A percentile compares a stretch with the other conserved stretches of the same genome.
These are phyloP conservation scores for Populus deltoides DNA, from an alignment of 345 rosid genomes.

Conservation along the genomic window DNA sequence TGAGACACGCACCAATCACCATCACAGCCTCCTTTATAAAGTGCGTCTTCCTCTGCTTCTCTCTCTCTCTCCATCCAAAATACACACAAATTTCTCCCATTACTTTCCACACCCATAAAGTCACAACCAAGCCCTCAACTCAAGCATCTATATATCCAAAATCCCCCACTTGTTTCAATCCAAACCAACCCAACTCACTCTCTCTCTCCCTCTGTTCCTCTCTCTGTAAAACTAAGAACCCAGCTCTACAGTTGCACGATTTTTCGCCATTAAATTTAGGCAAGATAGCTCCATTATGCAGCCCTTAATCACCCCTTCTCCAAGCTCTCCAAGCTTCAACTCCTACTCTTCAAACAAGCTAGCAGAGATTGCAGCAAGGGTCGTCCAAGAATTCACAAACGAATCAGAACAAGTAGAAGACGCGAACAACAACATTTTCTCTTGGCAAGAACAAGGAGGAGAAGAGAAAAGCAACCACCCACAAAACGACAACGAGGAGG, in stretches of 20 bases:
- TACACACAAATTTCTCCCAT: not conserved
- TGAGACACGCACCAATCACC: not conserved
- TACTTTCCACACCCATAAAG: not conserved
- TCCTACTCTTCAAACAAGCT: constrained; percentile 31
- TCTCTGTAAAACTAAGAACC: not conserved
- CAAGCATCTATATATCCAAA: not conserved
- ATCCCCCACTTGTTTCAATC: not conserved
- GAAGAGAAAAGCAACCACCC: not conserved
- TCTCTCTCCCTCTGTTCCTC: not conserved
- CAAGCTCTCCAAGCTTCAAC: constrained; percentile 35
- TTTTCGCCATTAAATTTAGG: not conserved
- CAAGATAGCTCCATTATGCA: constrained; percentile 6
- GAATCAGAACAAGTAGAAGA: not conserved
- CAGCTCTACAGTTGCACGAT: not conserved
- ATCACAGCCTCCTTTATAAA: not conserved
- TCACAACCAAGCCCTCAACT: not conserved
- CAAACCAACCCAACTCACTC: too few species aligned
- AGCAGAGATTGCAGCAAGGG: constrained; percentile 38
- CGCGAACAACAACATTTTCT: not conserved
- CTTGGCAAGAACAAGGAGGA: not conserved
- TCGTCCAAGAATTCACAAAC: constrained; percentile 25
- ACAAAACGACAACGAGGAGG: not conserved
- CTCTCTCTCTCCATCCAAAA: not conserved
- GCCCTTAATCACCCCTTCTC: constrained; percentile 5
- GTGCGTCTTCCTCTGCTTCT: not conserved